These are phyloP conservation scores for Nitzschia sp. DNA, from an alignment of 108 stramenopile genomes.

Conservation along the genomic window DNA sequence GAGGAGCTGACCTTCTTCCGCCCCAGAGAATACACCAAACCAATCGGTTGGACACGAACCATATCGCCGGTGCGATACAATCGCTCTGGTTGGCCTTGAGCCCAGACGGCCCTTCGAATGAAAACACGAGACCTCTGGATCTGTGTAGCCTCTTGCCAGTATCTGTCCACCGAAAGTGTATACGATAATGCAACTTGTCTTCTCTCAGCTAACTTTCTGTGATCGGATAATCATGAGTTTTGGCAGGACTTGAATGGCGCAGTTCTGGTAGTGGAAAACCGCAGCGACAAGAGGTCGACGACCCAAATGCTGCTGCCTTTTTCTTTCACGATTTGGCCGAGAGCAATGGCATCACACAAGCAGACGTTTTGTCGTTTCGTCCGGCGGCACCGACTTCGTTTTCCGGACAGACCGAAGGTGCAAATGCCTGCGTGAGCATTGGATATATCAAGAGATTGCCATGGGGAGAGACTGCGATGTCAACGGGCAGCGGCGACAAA, in stretches of 20 bases:
- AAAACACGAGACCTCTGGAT: no score
- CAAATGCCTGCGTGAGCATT: slow-evolving; percentile 25
- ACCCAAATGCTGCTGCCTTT: slow-evolving; percentile 51
- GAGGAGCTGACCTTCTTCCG: no score
- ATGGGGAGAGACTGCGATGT: slow-evolving; percentile 34
- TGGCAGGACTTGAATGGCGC: slow-evolving; percentile 57
- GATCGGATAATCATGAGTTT: slow-evolving; percentile 83
- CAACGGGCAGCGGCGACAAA: slow-evolving; percentile 18
- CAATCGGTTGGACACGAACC: no score
- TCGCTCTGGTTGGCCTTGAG: no score
- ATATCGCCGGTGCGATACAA: no score
- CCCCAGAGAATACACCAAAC: no score
- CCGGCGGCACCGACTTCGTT: not conserved
- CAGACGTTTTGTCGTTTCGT: slow-evolving; percentile 7
- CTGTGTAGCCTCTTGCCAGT: no score
- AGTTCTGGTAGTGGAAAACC: slow-evolving; percentile 73
- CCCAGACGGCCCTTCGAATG: no score
- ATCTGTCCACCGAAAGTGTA: no score
- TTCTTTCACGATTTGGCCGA: slow-evolving; percentile 78
- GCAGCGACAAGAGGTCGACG: slow-evolving; percentile 31
- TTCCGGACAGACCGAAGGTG: not conserved
- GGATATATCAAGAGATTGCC: slow-evolving; percentile 41
- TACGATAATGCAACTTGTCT: no score
- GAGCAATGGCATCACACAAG: slow-evolving; percentile 36
- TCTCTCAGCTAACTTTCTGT: no score